Conservation (phyloP, 2,329 filamentous ascomycete species). For the Nigrospora osmanthi region DNA sequence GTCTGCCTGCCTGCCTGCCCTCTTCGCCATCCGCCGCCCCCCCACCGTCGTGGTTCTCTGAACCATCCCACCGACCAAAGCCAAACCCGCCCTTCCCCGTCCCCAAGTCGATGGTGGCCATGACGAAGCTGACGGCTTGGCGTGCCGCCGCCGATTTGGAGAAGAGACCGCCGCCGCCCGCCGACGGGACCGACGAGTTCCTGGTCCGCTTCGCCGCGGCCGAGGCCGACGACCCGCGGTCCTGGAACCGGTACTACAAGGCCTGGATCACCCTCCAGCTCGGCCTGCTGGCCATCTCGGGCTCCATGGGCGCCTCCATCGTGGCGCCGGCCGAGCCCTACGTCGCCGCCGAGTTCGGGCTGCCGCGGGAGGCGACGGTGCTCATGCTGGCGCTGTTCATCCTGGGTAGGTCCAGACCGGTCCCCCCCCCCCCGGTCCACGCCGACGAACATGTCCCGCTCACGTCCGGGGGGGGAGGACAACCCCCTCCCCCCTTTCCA, state of each 20-base stretch:
- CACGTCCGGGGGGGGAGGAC: no score
- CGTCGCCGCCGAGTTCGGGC: conserved; percentile 31
- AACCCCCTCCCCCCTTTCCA: no score
- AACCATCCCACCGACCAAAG: no score
- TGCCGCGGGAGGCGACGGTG: conserved; percentile 34
- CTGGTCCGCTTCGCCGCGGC: conserved; percentile 9
- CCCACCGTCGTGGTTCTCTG: no score
- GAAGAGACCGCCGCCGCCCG: neutral
- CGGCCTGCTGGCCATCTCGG: conserved; percentile 39
- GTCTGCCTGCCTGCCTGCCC: no score
- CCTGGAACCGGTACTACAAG: conserved; percentile 34
- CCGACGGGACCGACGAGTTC: neutral
- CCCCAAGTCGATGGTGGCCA: no score
- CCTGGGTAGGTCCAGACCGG: conserved; percentile 9
- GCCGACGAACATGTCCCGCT: no score
- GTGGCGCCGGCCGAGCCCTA: conserved; percentile 34
- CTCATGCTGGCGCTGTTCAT: conserved; percentile 38
- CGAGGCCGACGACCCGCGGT: conserved; percentile 36
- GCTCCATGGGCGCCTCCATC: conserved; percentile 41
- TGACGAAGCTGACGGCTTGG: no score
- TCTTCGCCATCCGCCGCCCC: no score
- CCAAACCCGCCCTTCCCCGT: no score
- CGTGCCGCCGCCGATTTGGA: neutral
- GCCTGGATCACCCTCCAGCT: conserved; percentile 39
- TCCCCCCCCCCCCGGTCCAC: neutral